These are phyloP conservation scores for Sphagnum tenellum DNA, from an alignment of 225 moss, liverwort and hornwort genomes.

Conservation along the genomic window DNA sequence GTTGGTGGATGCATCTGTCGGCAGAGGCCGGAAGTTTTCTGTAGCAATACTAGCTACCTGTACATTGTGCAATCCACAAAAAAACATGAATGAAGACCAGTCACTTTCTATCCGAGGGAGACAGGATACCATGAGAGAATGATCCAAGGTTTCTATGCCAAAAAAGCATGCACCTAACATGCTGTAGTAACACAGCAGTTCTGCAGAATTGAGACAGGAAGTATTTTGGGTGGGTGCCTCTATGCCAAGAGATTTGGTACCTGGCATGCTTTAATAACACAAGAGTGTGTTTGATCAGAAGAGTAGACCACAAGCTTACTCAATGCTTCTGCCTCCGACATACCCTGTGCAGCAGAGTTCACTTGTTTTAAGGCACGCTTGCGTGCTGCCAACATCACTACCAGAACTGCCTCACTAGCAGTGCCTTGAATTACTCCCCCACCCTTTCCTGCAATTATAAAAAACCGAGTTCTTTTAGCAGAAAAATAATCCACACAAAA, in stretches of 20 bases:
- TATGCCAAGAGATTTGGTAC: slow-evolving; percentile 10
- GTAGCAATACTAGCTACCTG: slow-evolving; percentile 56
- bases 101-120: too few relatives aligned
- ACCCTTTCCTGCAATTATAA: slow-evolving; percentile 44
- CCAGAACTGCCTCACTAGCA: slow-evolving; percentile 66
- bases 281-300: slow-evolving; percentile 72
- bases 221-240: too few relatives aligned
- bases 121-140: too few relatives aligned
- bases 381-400: slow-evolving; percentile 67
- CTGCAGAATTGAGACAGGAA: too few relatives aligned
- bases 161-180: too few relatives aligned
- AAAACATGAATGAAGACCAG: too few relatives aligned
- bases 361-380: slow-evolving; percentile 32
- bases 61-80: neutral
- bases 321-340: slow-evolving; percentile 42
- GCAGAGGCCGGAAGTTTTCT: slow-evolving; percentile 48
- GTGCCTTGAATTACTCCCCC: slow-evolving; percentile 89
- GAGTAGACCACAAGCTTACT: slow-evolving; percentile 55
- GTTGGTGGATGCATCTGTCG: slow-evolving; percentile 38
- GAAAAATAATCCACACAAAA: too few relatives aligned
- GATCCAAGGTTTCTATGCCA: too few relatives aligned
- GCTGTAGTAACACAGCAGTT: too few relatives aligned
- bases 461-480: too few relatives aligned
- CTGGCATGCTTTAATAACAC: slow-evolving; percentile 64
- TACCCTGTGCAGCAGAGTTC: slow-evolving; percentile 14